Conservation (phyloP, 139 green algal species). For the Chlorella vulgaris region DNA sequence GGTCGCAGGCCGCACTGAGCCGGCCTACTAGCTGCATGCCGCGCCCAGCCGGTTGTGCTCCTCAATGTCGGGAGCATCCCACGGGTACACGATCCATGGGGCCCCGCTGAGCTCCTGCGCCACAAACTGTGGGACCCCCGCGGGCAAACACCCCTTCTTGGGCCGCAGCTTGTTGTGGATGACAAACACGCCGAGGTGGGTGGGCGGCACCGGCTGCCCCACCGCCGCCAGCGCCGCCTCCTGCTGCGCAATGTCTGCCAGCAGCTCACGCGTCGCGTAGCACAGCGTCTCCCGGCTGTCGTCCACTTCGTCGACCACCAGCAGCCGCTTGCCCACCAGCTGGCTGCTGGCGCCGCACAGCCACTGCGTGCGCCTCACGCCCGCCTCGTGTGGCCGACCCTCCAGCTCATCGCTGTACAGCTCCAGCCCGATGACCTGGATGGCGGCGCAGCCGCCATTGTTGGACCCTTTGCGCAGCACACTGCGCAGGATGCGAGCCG, state of each 20-base stretch:
- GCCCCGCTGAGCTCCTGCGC: conserved; percentile 10
- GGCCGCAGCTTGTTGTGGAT: conserved; percentile 27
- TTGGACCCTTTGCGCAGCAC: conserved; percentile 13
- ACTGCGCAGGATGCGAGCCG: conserved; percentile 16
- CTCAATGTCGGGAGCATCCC: conserved; percentile 20
- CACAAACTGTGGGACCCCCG: conserved; percentile 20
- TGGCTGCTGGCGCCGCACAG: not conserved
- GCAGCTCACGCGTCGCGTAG: conserved; percentile 20
- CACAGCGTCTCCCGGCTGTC: conserved; percentile 16
- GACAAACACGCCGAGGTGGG: conserved; percentile 22
- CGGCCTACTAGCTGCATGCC: not conserved
- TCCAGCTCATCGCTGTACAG: conserved; percentile 28
- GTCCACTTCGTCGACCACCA: conserved; percentile 28
- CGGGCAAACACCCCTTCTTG: conserved; percentile 2
- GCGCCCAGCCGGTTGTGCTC: conserved; percentile 15
- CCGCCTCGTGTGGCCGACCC: not conserved
- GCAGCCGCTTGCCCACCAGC: conserved; percentile 7
- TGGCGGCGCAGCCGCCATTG: conserved; percentile 12
- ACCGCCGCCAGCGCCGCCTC: conserved; percentile 12
- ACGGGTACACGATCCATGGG: conserved; percentile 19
- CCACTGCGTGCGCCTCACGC: conserved; percentile 23
- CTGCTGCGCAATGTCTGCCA: conserved; percentile 13
- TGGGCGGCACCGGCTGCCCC: not conserved
- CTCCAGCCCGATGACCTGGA: conserved; percentile 31
- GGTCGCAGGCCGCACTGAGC: not conserved